These are phyloP conservation scores for Amorphotheca resinae DNA, from an alignment of 495 filamentous ascomycete genomes.

Conservation along the genomic window DNA sequence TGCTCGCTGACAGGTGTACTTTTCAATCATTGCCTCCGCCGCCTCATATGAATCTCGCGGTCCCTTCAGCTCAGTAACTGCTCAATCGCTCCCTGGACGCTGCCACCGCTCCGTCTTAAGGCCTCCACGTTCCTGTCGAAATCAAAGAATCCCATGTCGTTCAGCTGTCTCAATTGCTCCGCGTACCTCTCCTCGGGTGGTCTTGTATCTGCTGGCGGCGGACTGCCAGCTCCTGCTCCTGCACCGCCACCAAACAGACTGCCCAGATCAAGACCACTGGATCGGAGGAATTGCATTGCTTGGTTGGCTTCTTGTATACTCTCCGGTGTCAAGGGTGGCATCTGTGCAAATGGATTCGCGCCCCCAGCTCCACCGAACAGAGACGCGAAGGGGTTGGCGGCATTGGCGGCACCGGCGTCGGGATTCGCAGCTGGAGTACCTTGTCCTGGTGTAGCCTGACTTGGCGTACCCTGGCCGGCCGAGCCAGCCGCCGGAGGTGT, in stretches of 20 bases:
- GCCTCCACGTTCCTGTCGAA: conserved; percentile 89
- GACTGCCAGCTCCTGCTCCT: conserved; percentile 20
- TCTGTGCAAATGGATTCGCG: conserved; percentile 25
- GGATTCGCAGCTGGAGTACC: conserved; percentile 22
- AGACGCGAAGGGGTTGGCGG: conserved; percentile 39
- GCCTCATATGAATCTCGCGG: neutral
- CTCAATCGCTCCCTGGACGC: conserved; percentile 90
- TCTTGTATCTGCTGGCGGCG: conserved; percentile 59
- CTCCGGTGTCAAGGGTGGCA: conserved; percentile 24
- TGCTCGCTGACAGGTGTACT: too few relatives aligned
- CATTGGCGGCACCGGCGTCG: conserved; percentile 11
- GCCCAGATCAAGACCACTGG: conserved; percentile 21
- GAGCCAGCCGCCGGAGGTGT: conserved; percentile 25
- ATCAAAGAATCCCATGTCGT: conserved; percentile 98
- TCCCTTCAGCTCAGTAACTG: conserved; percentile 38
- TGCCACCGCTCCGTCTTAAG: conserved; percentile 78
- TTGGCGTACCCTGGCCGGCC: conserved; percentile 3
- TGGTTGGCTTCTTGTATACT: conserved; percentile 30
- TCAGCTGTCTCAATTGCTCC: conserved; percentile 80
- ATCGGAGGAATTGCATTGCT: conserved; percentile 33
- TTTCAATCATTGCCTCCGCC: too few relatives aligned
- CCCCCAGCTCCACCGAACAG: conserved; percentile 34
- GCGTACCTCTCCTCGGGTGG: conserved; percentile 91
- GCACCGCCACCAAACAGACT: conserved; percentile 19
- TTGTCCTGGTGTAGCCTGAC: conserved; percentile 6